A percentile compares a stretch with the other conserved stretches of the same genome.
Evolutionary conservation across 2,329 filamentous ascomycete genomes (phyloP).

Genomic region (Pyrenophora teres): DNA sequence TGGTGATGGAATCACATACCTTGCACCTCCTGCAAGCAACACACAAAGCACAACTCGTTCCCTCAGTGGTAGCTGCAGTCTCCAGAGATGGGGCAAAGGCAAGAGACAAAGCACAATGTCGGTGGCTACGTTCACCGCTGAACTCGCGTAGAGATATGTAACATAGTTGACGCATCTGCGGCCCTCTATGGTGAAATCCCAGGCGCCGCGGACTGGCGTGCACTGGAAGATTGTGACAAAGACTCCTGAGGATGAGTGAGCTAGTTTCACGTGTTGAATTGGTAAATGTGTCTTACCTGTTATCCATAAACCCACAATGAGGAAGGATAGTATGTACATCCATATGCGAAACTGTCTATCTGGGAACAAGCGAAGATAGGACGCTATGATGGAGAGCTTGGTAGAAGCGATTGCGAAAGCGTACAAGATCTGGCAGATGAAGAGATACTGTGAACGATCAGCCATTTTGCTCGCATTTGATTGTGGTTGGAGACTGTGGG

Average conservation of each 20-base stretch:
- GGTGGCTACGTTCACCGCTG: slow-evolving; percentile 29
- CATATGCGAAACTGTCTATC: slow-evolving; percentile 22
- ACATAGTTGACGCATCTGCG: slow-evolving; percentile 29
- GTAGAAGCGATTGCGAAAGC: slow-evolving; percentile 33
- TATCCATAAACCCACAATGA: slow-evolving; percentile 26
- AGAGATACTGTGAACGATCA: slow-evolving; percentile 27
- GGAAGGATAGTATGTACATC: slow-evolving; percentile 24
- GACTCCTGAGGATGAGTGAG: slow-evolving; percentile 14
- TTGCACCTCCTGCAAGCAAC: slow-evolving; percentile 31
- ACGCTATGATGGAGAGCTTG: slow-evolving; percentile 37
- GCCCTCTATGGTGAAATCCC: slow-evolving; percentile 24
- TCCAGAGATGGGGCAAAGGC: slow-evolving; percentile 35
- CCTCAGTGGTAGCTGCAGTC: slow-evolving; percentile 30
- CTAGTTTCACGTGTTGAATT: not conserved
- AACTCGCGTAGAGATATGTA: slow-evolving; percentile 34
- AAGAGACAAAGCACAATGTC: slow-evolving; percentile 32
- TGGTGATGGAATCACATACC: slow-evolving; percentile 18
- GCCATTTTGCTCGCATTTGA: not conserved
- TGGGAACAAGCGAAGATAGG: slow-evolving; percentile 34
- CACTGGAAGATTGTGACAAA: slow-evolving; percentile 39
- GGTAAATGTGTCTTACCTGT: slow-evolving; percentile 15
- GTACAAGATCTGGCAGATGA: slow-evolving; percentile 34
- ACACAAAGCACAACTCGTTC: slow-evolving; percentile 35
- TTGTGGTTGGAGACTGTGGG: too few species aligned
- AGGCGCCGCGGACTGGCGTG: slow-evolving; percentile 26